These are phyloP conservation scores for Kwoniella heveanensis DNA, from an alignment of 768 basidiomycete genomes.

Conservation along the genomic window DNA sequence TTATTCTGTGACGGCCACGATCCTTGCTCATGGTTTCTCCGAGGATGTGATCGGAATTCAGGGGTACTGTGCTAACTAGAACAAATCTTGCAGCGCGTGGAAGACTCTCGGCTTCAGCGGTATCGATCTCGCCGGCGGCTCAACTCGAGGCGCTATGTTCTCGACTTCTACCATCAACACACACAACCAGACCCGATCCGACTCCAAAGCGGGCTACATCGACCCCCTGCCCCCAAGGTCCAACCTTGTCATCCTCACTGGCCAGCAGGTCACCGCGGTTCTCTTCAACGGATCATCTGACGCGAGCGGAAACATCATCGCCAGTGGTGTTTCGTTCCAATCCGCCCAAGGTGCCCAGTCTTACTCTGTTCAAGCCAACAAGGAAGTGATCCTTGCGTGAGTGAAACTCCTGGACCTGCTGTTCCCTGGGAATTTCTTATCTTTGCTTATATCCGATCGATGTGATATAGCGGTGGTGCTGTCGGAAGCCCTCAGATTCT, in stretches of 20 bases:
- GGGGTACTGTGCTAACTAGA: background rate
- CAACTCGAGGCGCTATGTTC: conserved; percentile 57
- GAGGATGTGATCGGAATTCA: no score
- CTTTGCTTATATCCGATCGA: conserved; percentile 3
- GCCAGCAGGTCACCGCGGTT: conserved; percentile 65
- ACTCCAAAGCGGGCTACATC: conserved; percentile 68
- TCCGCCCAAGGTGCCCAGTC: conserved; percentile 49
- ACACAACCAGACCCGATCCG: conserved; percentile 66
- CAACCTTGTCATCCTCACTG: conserved; percentile 68
- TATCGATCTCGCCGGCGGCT: conserved; percentile 59
- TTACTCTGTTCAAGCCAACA: conserved; percentile 63
- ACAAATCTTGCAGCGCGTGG: conserved; percentile 44
- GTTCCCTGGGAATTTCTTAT: background rate
- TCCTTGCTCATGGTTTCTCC: no score
- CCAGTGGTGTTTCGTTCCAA: conserved; percentile 63
- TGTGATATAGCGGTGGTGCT: conserved; percentile 57
- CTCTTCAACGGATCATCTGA: conserved; percentile 57
- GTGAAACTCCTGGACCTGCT: no score
- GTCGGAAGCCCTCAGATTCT: conserved; percentile 63
- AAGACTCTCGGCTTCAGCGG: conserved; percentile 33
- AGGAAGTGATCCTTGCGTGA: conserved; percentile 63
- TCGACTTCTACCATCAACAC: conserved; percentile 67
- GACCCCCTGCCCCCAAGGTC: conserved; percentile 66
- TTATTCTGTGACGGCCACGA: no score
- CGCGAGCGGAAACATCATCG: conserved; percentile 56